Conservation (phyloP, 1,284 basidiomycete genomes). For the Pyrrhoderma noxium region DNA sequence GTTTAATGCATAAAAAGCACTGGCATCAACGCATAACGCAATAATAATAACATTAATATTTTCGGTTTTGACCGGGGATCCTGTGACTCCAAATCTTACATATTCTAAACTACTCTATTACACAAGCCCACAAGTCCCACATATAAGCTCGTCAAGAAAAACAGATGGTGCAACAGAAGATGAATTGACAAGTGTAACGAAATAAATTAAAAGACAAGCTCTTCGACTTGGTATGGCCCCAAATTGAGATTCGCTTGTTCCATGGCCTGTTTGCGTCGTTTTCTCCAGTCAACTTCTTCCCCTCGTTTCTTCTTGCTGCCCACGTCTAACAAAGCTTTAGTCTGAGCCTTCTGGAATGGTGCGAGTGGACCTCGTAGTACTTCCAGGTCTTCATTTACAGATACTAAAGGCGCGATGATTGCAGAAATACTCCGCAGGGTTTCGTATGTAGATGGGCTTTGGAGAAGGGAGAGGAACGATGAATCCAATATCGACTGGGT, state of each 20-base stretch:
- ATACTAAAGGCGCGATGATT: constrained; percentile 47
- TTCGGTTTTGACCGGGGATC: too few relatives aligned
- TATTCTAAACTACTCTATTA: too few relatives aligned
- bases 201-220: constrained; percentile 43
- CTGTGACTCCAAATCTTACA: too few relatives aligned
- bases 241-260: constrained; percentile 47
- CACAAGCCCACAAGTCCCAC: too few relatives aligned
- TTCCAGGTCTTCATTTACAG: constrained; percentile 41
- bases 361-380: constrained; percentile 52
- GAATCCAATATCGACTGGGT: constrained; percentile 59
- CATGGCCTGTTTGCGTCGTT: constrained; percentile 43
- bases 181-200: too few relatives aligned
- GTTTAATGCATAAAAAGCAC: too few relatives aligned
- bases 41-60: too few relatives aligned
- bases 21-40: too few relatives aligned
- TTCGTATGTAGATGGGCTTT: constrained; percentile 47
- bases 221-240: constrained; percentile 64
- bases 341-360: constrained; percentile 48
- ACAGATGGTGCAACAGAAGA: too few relatives aligned
- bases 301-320: constrained; percentile 27
- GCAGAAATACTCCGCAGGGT: constrained; percentile 42
- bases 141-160: too few relatives aligned
- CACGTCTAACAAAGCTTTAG: constrained; percentile 37
- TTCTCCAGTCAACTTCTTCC: constrained; percentile 45
- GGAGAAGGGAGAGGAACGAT: constrained; percentile 56